Evolutionary conservation across 2,329 filamentous ascomycete species (phyloP).

Genomic region (Diaporthe ampelina): DNA sequence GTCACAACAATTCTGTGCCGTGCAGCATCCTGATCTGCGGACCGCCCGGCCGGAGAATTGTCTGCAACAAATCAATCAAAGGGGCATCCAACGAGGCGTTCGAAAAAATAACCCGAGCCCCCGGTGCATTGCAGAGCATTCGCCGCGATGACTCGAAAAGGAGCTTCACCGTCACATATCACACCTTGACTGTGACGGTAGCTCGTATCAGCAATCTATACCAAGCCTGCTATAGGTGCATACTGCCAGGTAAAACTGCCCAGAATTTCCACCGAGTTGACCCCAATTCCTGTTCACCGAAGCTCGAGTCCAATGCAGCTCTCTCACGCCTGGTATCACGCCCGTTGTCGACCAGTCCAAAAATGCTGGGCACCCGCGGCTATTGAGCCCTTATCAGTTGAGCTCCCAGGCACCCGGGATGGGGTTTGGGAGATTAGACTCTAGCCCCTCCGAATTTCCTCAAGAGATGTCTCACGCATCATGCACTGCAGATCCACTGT

Average conservation of each 20-base stretch:
- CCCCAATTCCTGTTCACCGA: neutral
- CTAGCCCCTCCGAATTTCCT: slow-evolving; percentile 18
- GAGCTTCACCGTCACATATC: slow-evolving; percentile 34
- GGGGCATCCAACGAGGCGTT: neutral
- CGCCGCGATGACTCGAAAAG: slow-evolving; percentile 27
- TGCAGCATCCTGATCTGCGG: slow-evolving; percentile 14
- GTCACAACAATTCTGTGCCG: neutral
- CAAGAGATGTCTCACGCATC: slow-evolving; percentile 17
- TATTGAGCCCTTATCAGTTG: slow-evolving; percentile 1
- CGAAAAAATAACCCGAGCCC: neutral
- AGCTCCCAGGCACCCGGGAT: neutral
- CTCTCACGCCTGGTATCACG: neutral
- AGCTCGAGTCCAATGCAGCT: slow-evolving; percentile 7
- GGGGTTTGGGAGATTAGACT: slow-evolving; percentile 20
- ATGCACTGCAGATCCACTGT: slow-evolving; percentile 25
- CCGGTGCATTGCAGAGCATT: slow-evolving; percentile 23
- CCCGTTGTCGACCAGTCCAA: neutral
- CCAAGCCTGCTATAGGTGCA: slow-evolving; percentile 11
- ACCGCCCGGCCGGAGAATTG: slow-evolving; percentile 22
- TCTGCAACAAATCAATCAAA: slow-evolving; percentile 19
- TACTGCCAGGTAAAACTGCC: slow-evolving; percentile 21
- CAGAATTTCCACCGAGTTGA: neutral
- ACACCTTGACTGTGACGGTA: slow-evolving; percentile 35
- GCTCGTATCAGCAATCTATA: slow-evolving; percentile 33
- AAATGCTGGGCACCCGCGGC: neutral